These are phyloP conservation scores for Pythium periplocum DNA, from an alignment of 352 stramenopile species.

Conservation along the genomic window DNA sequence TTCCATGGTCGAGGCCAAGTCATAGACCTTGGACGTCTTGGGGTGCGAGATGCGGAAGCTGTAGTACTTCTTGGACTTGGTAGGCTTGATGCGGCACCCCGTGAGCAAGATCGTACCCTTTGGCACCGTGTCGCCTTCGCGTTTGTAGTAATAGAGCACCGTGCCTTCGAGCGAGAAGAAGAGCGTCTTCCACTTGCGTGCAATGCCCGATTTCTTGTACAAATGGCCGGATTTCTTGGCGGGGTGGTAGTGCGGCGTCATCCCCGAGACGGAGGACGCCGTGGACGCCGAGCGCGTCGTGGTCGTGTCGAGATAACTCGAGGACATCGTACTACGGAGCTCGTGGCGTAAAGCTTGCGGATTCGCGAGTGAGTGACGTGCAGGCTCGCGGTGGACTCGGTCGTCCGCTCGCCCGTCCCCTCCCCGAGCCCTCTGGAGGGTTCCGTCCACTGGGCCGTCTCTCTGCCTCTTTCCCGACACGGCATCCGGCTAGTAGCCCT, in stretches of 20 bases:
- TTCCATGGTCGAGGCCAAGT: slow-evolving; percentile 51
- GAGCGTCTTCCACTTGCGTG: slow-evolving; percentile 52
- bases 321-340: not conserved
- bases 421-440: too few species aligned
- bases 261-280: not conserved
- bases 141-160: slow-evolving; percentile 74
- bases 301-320: slow-evolving; percentile 4
- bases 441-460: too few species aligned
- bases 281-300: slow-evolving; percentile 1
- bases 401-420: too few species aligned
- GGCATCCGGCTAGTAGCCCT: too few species aligned
- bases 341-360: too few species aligned
- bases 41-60: slow-evolving; percentile 73
- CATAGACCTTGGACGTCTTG: slow-evolving; percentile 61
- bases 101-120: slow-evolving; percentile 65
- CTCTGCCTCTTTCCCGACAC: too few species aligned
- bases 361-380: too few species aligned
- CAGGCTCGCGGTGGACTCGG: too few species aligned
- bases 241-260: slow-evolving; percentile 13
- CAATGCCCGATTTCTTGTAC: slow-evolving; percentile 63
- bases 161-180: slow-evolving; percentile 63
- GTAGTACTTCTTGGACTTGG: slow-evolving; percentile 66
- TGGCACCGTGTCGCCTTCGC: slow-evolving; percentile 49
- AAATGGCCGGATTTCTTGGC: slow-evolving; percentile 50
- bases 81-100: slow-evolving; percentile 40